Evolutionary conservation across 2,329 filamentous ascomycete species (phyloP), one percentile per base, ranked within the genome.

Genomic region (Periglandula ipomoeae): DNA sequence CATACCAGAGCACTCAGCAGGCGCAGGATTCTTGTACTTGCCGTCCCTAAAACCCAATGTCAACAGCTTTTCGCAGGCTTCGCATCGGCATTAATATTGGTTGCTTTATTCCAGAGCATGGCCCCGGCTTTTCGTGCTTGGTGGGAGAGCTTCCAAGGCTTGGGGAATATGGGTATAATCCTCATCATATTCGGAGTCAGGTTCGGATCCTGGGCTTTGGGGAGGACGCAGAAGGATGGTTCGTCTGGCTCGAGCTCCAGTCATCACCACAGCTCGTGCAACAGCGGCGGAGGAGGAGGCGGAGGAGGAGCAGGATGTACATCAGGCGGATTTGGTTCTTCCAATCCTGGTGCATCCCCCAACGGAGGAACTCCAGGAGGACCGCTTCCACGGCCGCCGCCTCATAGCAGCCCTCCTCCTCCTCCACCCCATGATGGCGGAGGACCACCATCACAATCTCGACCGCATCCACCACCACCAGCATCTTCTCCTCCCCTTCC

Each of bases 11-110:
- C 89, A 95, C 66, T 91, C 89, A 10, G 78, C 90, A 6, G 91
- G 91, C 47, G 81, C 83, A 0, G 91, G 91, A 27, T 96, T 96
- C 67, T 73, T 97, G 24, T 96, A 97, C 65, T 79, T 97, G n/a
- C 91, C 91, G 0, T 95, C 90, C 0, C 68, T 97, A 53, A 79
- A 85, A 61, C 85, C 88, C 19, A 87, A 93, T 60, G 76, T 85
- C 60, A 95, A 95, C 67, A 95, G 88, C 68, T 97, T 96, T 76
- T 89, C 20, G 89, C 90, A 3, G 91, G 91, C 23, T 89, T 89
- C 58, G 85, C 82, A 37, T 84, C 81, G 51, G 89, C 88, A 3
- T 69, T 95, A 30, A 72, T 87, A 35, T 70, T 83, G 9, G 82
- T 93, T 13, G 78, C 82, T 2, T 61, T 94, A n/a, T 88, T 82